Percentiles rank a stretch among this genome's conserved stretches.
Evolutionary conservation across 371 early-diverging fungal species (phyloP).

Genomic region (Batkoa obscura): DNA sequence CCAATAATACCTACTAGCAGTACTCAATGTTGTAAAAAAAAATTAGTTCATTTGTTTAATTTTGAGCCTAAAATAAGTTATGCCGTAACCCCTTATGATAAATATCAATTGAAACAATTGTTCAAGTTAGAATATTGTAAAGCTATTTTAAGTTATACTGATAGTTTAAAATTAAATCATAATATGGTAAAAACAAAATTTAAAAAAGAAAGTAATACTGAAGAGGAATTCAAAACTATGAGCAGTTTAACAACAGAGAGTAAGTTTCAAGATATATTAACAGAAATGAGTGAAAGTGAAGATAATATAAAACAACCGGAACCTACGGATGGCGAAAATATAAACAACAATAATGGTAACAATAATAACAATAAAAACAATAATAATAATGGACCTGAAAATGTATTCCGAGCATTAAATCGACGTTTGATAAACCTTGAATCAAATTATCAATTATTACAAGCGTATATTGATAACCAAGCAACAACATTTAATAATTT

Average conservation of each 20-base stretch:
- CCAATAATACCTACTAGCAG: too few species aligned
- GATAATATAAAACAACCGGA: neutral
- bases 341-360: neutral
- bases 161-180: too few species aligned
- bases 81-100: too few species aligned
- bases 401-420: conserved; percentile 10
- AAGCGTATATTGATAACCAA: conserved; percentile 1
- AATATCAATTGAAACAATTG: too few species aligned
- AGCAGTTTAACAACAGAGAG: neutral
- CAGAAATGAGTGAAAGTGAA: neutral
- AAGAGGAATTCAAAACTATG: neutral
- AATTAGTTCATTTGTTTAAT: too few species aligned
- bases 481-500: neutral
- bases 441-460: neutral
- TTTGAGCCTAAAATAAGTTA: too few species aligned
- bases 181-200: too few species aligned
- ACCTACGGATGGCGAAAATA: neutral
- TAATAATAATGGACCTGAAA: conserved; percentile 10
- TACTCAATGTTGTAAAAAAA: too few species aligned
- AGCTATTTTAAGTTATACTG: too few species aligned
- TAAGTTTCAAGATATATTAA: neutral
- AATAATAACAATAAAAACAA: conserved; percentile 12
- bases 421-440: conserved; percentile 5
- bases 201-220: neutral
- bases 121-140: too few species aligned